Percentiles rank a stretch among this genome's conserved stretches.
Conservation (phyloP, 352 stramenopile genomes). For the Thraustochytrium striatum region DNA sequence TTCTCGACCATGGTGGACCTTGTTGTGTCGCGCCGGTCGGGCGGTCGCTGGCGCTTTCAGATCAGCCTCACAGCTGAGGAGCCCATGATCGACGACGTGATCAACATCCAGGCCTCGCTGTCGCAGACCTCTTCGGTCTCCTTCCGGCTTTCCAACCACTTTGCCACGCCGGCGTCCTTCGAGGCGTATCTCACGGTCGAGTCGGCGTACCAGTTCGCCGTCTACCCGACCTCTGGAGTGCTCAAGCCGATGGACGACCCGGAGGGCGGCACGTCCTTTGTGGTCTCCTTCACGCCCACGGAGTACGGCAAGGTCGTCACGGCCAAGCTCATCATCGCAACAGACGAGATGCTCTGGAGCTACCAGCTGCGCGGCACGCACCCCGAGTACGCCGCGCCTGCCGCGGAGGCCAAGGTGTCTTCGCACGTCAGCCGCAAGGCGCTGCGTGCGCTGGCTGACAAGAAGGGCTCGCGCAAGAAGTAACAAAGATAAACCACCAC, state of each 20-base stretch:
- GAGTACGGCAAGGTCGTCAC: slow-evolving; percentile 84
- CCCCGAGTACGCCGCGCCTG: slow-evolving; percentile 58
- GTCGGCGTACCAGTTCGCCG: slow-evolving; percentile 76
- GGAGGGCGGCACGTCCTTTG: slow-evolving; percentile 67
- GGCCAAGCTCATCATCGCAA: slow-evolving; percentile 74
- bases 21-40: slow-evolving; percentile 65
- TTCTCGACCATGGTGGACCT: slow-evolving; percentile 71
- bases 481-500: no score
- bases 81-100: slow-evolving; percentile 72
- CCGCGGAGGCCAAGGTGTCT: slow-evolving; percentile 19
- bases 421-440: background rate
- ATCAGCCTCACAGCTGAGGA: slow-evolving; percentile 71
- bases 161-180: slow-evolving; percentile 68
- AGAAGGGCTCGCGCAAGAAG: no score
- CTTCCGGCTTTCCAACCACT: slow-evolving; percentile 81
- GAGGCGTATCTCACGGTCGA: slow-evolving; percentile 75
- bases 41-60: slow-evolving; percentile 77
- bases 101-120: slow-evolving; percentile 76
- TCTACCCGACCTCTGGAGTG: slow-evolving; percentile 70
- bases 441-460: background rate
- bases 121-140: slow-evolving; percentile 73
- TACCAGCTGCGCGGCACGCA: slow-evolving; percentile 82
- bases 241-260: slow-evolving; percentile 70
- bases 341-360: slow-evolving; percentile 84
- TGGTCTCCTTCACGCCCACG: slow-evolving; percentile 79